phyloP scores from a whole-genome alignment of 1,139 yeast species.

The Taphrina populina region DNA sequence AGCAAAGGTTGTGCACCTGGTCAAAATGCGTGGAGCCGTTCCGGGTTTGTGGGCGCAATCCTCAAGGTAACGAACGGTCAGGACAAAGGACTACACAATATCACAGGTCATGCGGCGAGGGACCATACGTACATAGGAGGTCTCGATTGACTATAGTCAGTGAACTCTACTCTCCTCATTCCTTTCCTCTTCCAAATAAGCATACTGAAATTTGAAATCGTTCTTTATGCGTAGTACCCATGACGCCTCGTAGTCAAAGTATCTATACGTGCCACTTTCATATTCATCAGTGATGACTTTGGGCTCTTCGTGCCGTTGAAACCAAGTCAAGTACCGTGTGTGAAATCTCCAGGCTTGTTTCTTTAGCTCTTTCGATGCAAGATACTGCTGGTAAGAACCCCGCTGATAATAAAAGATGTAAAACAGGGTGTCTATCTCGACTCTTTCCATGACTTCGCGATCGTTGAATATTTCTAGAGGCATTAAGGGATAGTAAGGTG shows the following conservation, averaged over 20 bases:
- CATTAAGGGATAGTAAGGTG: slow-evolving; percentile 87
- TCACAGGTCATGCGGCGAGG: background rate
- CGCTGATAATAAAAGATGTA: slow-evolving; percentile 85
- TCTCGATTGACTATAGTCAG: background rate
- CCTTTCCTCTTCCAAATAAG: slow-evolving; percentile 49
- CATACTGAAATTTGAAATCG: slow-evolving; percentile 59
- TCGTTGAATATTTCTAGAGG: slow-evolving; percentile 54
- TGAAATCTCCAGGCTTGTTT: slow-evolving; percentile 88
- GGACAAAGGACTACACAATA: background rate
- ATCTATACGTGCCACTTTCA: slow-evolving; percentile 64
- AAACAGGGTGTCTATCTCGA: slow-evolving; percentile 84
- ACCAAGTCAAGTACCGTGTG: slow-evolving; percentile 78
- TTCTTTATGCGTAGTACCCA: slow-evolving; percentile 86
- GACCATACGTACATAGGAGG: background rate
- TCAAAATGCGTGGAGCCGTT: too few relatives aligned
- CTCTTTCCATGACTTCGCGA: slow-evolving; percentile 58
- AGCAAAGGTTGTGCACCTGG: too few relatives aligned
- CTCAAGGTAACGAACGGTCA: too few relatives aligned
- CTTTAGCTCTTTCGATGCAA: slow-evolving; percentile 76
- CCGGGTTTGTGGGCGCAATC: too few relatives aligned
- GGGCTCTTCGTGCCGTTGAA: slow-evolving; percentile 62
- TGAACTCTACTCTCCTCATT: slow-evolving; percentile 17
- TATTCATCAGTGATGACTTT: slow-evolving; percentile 50
- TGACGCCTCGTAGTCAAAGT: slow-evolving; percentile 78
- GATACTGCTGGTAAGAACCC: slow-evolving; percentile 65